Evolutionary conservation across 257 asterid species (phyloP).

Genomic region (Solanum gandarillasii): DNA sequence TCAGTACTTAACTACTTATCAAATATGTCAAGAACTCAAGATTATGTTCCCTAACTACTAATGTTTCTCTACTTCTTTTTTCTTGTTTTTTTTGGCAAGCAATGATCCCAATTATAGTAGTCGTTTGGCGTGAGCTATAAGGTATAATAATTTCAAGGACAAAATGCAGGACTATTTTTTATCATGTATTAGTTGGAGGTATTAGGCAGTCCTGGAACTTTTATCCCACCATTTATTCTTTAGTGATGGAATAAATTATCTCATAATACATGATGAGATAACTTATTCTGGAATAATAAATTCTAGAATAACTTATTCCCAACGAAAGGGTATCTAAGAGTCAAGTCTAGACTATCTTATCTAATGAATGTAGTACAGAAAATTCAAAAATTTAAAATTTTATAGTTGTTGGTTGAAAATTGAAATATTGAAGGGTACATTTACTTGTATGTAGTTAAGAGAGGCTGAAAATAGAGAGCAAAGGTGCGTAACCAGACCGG

Average conservation of each 20-base stretch:
- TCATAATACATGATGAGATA: not conserved
- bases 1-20: not conserved
- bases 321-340: no score
- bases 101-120: not conserved
- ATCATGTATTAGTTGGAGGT: not conserved
- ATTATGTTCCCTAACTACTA: not conserved
- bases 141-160: no score
- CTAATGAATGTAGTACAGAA: not conserved
- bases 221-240: not conserved
- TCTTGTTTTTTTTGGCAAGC: no score
- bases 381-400: not conserved
- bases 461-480: not conserved
- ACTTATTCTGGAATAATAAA: fast-evolving
- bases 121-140: not conserved
- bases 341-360: not conserved
- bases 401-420: not conserved
- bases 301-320: no score
- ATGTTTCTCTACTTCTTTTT: not conserved
- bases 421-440: not conserved
- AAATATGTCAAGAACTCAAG: not conserved
- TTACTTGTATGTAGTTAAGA: not conserved
- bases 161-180: no score
- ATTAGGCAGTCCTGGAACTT: fast-evolving
- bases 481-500: not conserved
- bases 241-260: no score